phyloP scores from a whole-genome alignment of 257 asterid species.

The Solanum sejunctum region DNA sequence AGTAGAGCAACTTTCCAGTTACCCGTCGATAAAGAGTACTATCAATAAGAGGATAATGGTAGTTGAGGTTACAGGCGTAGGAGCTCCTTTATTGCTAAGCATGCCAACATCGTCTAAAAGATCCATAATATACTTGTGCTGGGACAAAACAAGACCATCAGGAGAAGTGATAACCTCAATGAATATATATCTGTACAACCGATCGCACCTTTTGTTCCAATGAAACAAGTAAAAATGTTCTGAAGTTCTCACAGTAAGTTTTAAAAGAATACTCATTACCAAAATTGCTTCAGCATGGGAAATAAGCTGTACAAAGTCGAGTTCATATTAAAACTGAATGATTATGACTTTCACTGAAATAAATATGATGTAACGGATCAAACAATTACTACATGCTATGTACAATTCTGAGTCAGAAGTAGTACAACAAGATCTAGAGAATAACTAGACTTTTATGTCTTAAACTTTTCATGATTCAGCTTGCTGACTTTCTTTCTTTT shows the following conservation, averaged over 20 bases:
- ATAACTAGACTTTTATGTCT: not conserved
- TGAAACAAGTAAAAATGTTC: not conserved
- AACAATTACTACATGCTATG: slow-evolving; percentile 1
- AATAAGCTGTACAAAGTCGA: not conserved
- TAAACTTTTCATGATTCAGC: slow-evolving; percentile 39
- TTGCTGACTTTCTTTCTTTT: slow-evolving; percentile 73
- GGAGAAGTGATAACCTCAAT: too few relatives aligned
- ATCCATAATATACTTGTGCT: too few relatives aligned
- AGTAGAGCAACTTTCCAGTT: too few relatives aligned
- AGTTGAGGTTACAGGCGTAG: too few relatives aligned
- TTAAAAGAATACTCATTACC: not conserved
- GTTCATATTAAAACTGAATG: not conserved
- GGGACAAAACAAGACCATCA: too few relatives aligned
- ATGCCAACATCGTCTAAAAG: too few relatives aligned
- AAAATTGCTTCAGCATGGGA: not conserved
- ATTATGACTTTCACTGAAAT: not conserved
- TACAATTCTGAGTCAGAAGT: slow-evolving; percentile 21
- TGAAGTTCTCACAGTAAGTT: not conserved
- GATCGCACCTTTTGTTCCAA: not conserved
- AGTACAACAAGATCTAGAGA: slow-evolving; percentile 4
- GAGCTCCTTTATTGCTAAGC: too few relatives aligned
- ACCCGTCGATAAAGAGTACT: too few relatives aligned
- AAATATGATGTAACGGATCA: not conserved
- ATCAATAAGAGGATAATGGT: too few relatives aligned
- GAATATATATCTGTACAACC: not conserved